Conservation (phyloP, 2,329 filamentous ascomycete genomes). For the Penicillium sp. region DNA sequence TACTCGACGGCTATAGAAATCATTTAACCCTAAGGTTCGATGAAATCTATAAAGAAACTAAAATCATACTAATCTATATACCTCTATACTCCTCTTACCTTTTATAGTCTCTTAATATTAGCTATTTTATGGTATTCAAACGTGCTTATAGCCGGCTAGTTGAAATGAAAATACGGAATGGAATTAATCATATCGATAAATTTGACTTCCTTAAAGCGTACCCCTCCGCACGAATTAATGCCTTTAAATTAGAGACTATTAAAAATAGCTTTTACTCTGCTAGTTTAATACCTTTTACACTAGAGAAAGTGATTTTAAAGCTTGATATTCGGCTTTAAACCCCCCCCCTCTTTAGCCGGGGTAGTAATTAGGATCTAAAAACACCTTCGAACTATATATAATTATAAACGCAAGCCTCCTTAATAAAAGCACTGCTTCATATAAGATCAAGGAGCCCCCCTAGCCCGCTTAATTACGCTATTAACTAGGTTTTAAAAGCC, state of each 20-base stretch:
- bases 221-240: background rate
- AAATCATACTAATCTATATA: background rate
- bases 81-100: background rate
- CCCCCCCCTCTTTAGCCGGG: background rate
- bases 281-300: constrained; percentile 3
- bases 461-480: background rate
- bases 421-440: constrained; percentile 3
- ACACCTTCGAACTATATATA: too few relatives aligned
- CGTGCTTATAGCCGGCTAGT: constrained; percentile 4
- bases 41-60: background rate
- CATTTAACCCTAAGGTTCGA: background rate
- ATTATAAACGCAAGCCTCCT: background rate
- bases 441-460: constrained; percentile 1
- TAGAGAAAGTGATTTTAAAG: background rate
- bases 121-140: constrained; percentile 12
- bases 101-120: constrained; percentile 10
- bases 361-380: background rate
- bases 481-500: constrained; percentile 7
- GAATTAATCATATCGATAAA: constrained; percentile 7
- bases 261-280: constrained; percentile 7
- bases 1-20: background rate
- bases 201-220: constrained; percentile 4
- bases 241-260: constrained; percentile 6
- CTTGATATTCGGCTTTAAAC: constrained; percentile 9
- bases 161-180: background rate